These are phyloP conservation scores for Lathyrus sativus DNA, from an alignment of 306 rosid genomes.

Conservation along the genomic window DNA sequence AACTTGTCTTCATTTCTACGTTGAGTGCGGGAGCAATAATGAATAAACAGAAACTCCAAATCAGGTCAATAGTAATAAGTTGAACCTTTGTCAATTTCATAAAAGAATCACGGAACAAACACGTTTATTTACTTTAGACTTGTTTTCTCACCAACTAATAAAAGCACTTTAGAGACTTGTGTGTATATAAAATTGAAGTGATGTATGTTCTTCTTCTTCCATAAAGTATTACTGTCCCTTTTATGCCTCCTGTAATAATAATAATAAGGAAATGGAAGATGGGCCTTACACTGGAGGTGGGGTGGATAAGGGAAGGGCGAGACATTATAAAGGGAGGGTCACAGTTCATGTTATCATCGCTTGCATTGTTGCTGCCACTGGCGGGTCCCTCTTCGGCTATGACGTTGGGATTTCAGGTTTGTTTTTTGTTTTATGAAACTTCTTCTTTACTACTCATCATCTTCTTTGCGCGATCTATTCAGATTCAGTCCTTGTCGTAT, in stretches of 20 bases:
- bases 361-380: slow-evolving; percentile 75
- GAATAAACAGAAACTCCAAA: background rate
- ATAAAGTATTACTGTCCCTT: background rate
- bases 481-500: no score
- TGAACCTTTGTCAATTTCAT: background rate
- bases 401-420: slow-evolving; percentile 82
- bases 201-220: background rate
- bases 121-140: background rate
- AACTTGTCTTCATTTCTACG: background rate
- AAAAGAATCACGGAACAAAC: background rate
- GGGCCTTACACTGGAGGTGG: background rate
- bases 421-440: no score
- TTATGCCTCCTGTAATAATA: background rate
- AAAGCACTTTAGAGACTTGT: background rate
- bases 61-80: background rate
- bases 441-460: no score
- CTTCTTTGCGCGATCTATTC: no score
- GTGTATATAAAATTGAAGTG: background rate
- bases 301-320: slow-evolving; percentile 56
- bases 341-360: slow-evolving; percentile 67
- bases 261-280: slow-evolving; percentile 6
- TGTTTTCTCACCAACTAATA: background rate
- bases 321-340: slow-evolving; percentile 63
- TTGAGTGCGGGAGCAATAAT: background rate
- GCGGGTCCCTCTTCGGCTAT: slow-evolving; percentile 81